Conservation (phyloP, 2,329 filamentous ascomycete genomes). For the Botrytis pseudocinerea region DNA sequence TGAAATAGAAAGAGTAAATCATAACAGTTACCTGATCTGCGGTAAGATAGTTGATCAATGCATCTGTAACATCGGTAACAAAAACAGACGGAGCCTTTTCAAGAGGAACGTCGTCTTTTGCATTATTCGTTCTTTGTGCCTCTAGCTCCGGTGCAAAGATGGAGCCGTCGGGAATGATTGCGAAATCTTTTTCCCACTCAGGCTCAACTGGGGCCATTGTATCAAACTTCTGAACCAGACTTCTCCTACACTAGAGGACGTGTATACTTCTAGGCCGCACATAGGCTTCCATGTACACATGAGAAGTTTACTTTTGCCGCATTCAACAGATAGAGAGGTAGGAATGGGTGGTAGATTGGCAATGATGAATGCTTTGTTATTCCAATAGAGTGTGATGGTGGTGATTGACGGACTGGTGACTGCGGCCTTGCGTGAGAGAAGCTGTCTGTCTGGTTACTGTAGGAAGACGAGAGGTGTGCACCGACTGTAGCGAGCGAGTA, state of each 20-base stretch:
- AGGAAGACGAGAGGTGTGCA: not conserved
- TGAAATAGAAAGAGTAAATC: not conserved
- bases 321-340: not conserved
- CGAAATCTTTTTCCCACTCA: not conserved
- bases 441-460: not conserved
- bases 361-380: not conserved
- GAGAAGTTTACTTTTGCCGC: not conserved
- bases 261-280: not conserved
- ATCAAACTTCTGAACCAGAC: not conserved
- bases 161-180: not conserved
- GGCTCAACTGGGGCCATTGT: not conserved
- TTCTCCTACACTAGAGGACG: not conserved
- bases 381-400: not conserved
- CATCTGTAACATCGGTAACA: not conserved
- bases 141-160: slow-evolving; percentile 9
- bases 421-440: not conserved
- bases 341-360: not conserved
- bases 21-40: slow-evolving; percentile 1
- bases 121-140: not conserved
- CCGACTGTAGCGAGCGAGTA: not conserved
- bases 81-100: not conserved
- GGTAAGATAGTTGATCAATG: slow-evolving; percentile 9
- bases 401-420: not conserved
- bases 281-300: not conserved
- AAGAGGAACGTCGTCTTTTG: not conserved